Percentiles rank a stretch among this genome's conserved stretches.
Evolutionary conservation across 148 eudicot species (phyloP).

Genomic region (Vaccinium macrocarpon): DNA sequence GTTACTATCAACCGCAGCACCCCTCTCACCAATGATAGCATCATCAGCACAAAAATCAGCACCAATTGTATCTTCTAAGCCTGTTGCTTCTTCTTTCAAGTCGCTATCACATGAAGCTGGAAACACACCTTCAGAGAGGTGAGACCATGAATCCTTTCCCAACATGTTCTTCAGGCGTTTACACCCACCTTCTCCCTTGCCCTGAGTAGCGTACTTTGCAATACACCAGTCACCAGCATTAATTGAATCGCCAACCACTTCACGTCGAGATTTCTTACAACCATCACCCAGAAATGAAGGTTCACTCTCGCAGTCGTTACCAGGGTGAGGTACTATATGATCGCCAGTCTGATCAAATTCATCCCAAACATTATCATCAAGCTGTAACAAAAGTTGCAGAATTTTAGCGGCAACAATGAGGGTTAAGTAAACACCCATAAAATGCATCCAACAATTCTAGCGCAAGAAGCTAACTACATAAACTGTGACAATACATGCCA

Average conservation of each 20-base stretch:
- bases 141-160: conserved; percentile 45
- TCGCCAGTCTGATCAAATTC: conserved; percentile 62
- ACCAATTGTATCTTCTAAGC: conserved; percentile 34
- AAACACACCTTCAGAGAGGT: conserved; percentile 35
- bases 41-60: conserved; percentile 43
- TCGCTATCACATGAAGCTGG: conserved; percentile 38
- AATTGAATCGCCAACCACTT: conserved; percentile 33
- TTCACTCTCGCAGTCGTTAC: conserved; percentile 23
- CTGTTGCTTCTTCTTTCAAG: conserved; percentile 29
- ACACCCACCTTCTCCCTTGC: conserved; percentile 31
- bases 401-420: conserved; percentile 27
- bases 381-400: conserved; percentile 51
- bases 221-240: conserved; percentile 25
- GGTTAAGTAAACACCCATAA: conserved; percentile 8
- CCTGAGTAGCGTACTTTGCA: conserved; percentile 29
- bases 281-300: conserved; percentile 32
- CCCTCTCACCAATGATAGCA: conserved; percentile 33
- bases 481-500: not conserved
- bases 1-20: conserved; percentile 36
- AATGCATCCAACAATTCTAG: not conserved
- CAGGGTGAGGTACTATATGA: conserved; percentile 70
- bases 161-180: conserved; percentile 36
- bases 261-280: conserved; percentile 40
- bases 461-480: not conserved
- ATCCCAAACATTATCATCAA: conserved; percentile 79